Base-by-base conservation (phyloP, 2,329 filamentous ascomycete species). In the Thermomyces lanuginosus region DNA sequence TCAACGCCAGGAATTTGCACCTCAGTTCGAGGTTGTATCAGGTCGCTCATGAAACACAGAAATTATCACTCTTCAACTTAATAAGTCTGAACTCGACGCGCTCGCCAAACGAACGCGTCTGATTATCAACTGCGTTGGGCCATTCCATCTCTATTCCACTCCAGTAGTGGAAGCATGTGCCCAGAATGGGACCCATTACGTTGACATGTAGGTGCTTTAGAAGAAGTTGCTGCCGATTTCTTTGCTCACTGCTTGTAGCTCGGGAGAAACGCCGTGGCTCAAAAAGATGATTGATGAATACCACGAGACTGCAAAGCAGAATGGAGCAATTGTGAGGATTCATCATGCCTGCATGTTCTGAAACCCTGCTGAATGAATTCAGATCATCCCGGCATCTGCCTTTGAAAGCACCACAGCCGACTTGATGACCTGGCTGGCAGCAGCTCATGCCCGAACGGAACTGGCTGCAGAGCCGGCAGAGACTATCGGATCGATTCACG, bases 131-230 rank as follows among this genome's bases (percentile, higher is more conserved):
- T 68, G 65, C 8, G 59, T 76, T 15, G 72, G 72, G 2, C 71
- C 71, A 1, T 78, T 71, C 44, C 61, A 69, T 52, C 51, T 65
- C 28, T 72, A 74, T 45, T 72, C 72, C n/a, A 64, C 65, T 16
- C 65, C 66, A 1, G 67, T 75, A 3, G 60, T 78, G 6, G 66
- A 71, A 38, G 72, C 72, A 5, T 77, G 72, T 42, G 71, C 68
- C 3, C 56, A 63, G 27, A 65, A 62, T 36, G 72, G 73, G 4
- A 77, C 73, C 3, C 72, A 77, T 45, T 77, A 77, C 40, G 49
- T 77, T 29, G 73, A 77, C 44, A 66, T 63, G 55, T 63, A 40
- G 40, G 55, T 29, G 22, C 2, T 40, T 8, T 21, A 17, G 10
- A 24, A 10, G n/a, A 13, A 28, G 15, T n/a, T 10, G 3, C 14